phyloP scores from a whole-genome alignment of 306 rosid species.

The Citrullus mucosospermus region DNA sequence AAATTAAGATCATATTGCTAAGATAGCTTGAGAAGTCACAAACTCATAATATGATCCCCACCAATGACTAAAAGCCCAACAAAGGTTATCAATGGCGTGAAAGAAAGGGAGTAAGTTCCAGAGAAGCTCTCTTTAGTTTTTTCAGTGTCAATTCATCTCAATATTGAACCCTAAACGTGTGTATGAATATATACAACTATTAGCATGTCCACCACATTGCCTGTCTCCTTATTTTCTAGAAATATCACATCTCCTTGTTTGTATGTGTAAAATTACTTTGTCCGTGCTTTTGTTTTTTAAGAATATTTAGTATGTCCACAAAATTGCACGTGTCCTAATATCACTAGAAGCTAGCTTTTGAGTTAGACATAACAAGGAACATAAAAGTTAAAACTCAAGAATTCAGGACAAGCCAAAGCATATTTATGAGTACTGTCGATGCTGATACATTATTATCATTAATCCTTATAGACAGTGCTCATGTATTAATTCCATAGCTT shows the following conservation, averaged over 20 bases:
- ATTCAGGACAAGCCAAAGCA: background rate
- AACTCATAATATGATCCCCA: background rate
- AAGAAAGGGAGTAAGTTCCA: background rate
- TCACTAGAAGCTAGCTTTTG: background rate
- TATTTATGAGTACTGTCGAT: background rate
- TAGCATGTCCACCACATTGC: no score
- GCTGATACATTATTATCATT: background rate
- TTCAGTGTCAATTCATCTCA: background rate
- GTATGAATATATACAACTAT: background rate
- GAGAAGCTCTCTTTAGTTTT: background rate
- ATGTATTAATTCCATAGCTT: background rate
- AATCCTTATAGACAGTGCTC: background rate
- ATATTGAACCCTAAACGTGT: background rate
- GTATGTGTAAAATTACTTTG: background rate
- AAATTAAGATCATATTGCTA: background rate
- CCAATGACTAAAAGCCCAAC: background rate
- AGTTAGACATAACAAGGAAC: background rate
- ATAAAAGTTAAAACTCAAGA: background rate
- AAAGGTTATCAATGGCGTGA: background rate
- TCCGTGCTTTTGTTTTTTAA: background rate
- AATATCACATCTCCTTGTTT: background rate
- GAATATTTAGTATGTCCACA: background rate
- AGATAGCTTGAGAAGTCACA: background rate
- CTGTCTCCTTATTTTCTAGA: no score
- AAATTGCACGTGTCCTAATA: background rate